phyloP scores from a whole-genome alignment of 768 basidiomycete species.

The Suillus subalutaceus region DNA sequence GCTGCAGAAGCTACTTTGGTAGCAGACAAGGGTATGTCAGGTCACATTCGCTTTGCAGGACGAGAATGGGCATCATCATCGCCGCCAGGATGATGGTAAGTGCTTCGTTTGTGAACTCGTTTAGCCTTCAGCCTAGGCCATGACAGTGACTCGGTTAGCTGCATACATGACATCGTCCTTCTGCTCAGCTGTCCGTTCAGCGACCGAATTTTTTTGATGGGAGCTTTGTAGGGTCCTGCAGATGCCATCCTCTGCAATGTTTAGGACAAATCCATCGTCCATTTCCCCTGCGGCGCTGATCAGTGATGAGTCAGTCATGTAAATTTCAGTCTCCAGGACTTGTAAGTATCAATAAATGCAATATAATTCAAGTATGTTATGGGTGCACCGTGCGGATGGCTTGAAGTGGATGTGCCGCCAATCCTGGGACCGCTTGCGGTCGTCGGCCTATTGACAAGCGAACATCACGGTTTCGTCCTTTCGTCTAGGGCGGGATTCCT shows the following conservation, averaged over 20 bases:
- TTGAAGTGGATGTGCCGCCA: no score
- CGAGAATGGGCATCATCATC: conserved; percentile 34
- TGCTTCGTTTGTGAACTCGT: conserved; percentile 63
- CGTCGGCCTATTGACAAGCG: no score
- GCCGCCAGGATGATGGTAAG: conserved; percentile 13
- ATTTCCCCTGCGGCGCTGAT: conserved; percentile 34
- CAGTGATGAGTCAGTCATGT: no score
- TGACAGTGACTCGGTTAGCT: background rate
- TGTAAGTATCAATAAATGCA: no score
- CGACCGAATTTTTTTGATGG: conserved; percentile 58
- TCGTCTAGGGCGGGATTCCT: no score
- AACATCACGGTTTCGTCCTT: no score
- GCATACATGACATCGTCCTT: conserved; percentile 10
- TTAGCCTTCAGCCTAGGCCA: conserved; percentile 69
- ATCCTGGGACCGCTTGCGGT: no score
- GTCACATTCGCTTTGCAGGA: conserved; percentile 52
- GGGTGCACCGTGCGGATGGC: no score
- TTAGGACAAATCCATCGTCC: conserved; percentile 79
- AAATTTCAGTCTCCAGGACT: background rate
- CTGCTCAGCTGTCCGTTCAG: conserved; percentile 75
- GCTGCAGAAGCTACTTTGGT: conserved; percentile 13
- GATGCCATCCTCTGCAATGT: conserved; percentile 55
- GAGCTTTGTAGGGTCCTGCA: conserved; percentile 29
- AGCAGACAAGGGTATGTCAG: conserved; percentile 23
- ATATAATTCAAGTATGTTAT: no score